phyloP scores from a whole-genome alignment of 192 early-diverging fungal species.

The Coemansia sp. region DNA sequence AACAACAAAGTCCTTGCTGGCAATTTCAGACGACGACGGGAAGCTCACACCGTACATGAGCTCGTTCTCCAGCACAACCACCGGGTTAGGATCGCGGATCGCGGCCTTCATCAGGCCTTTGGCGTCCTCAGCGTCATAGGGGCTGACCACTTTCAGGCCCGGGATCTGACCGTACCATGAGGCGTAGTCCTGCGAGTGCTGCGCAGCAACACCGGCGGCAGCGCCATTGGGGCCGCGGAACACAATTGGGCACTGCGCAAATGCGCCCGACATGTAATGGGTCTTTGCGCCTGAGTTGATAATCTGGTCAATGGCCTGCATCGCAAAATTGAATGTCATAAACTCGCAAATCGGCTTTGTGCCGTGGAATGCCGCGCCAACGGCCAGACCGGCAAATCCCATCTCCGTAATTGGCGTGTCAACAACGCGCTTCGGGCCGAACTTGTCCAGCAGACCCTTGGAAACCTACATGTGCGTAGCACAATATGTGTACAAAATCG shows the following conservation, averaged over 20 bases:
- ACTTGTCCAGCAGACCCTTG: constrained; percentile 96
- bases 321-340: constrained; percentile 99
- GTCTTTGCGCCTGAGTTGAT: constrained; percentile 99
- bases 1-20: constrained; percentile 78
- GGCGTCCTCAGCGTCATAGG: constrained; percentile 95
- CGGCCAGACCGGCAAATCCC: constrained; percentile 94
- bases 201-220: constrained; percentile 94
- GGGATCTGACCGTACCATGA: constrained; percentile 98
- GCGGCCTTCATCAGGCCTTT: constrained; percentile 98
- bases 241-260: constrained; percentile 86
- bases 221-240: constrained; percentile 99
- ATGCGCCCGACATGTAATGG: constrained; percentile 95
- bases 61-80: constrained; percentile 96
- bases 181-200: constrained; percentile 98
- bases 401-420: constrained; percentile 99
- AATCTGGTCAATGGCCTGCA: constrained; percentile 99
- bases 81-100: constrained; percentile 97
- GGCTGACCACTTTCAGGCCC: constrained; percentile 94
- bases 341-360: constrained; percentile 98
- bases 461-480: constrained; percentile 68
- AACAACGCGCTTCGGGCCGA: constrained; percentile 92
- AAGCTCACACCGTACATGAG: constrained; percentile 93
- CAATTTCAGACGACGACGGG: constrained; percentile 75
- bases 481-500: too few relatives aligned
- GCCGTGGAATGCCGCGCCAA: constrained; percentile 90